A percentile compares a stretch with the other conserved stretches of the same genome.
These are phyloP conservation scores for Populus alba DNA, from an alignment of 345 rosid genomes.

Conservation along the genomic window DNA sequence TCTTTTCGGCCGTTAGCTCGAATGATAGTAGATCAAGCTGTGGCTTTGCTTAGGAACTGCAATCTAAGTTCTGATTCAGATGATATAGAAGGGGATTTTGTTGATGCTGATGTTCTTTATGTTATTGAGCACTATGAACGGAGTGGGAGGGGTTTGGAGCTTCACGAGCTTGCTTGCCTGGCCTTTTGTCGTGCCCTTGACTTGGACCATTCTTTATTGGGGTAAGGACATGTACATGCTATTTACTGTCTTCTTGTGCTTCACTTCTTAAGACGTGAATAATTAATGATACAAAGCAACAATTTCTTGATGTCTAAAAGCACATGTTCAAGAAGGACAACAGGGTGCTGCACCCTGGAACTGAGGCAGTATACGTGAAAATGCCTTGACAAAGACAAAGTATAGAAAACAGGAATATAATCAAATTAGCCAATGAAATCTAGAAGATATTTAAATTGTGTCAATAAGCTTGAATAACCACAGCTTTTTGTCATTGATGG, in stretches of 20 bases:
- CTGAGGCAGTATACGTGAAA: too few relatives aligned
- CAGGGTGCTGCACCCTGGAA: too few relatives aligned
- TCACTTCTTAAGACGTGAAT: background rate
- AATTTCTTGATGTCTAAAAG: too few relatives aligned
- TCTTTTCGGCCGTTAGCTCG: slow-evolving; percentile 55
- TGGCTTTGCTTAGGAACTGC: slow-evolving; percentile 47
- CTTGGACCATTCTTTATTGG: slow-evolving; percentile 59
- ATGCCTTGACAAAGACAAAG: too few relatives aligned
- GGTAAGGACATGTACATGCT: slow-evolving; percentile 35
- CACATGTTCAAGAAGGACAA: too few relatives aligned
- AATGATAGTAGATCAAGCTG: slow-evolving; percentile 58
- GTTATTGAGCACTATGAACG: slow-evolving; percentile 50
- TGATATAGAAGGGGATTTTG: slow-evolving; percentile 18
- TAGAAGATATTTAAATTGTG: too few relatives aligned
- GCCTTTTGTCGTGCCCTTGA: slow-evolving; percentile 80
- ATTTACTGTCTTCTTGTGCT: background rate
- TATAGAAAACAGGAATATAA: too few relatives aligned
- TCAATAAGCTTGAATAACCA: too few relatives aligned
- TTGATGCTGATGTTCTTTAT: slow-evolving; percentile 38
- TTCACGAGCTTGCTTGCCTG: slow-evolving; percentile 86
- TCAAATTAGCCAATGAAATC: too few relatives aligned
- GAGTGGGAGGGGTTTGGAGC: slow-evolving; percentile 59
- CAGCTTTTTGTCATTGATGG: too few relatives aligned
- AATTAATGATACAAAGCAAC: too few relatives aligned
- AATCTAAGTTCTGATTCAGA: slow-evolving; percentile 46